These are phyloP conservation scores for Colletotrichum cereale DNA, from an alignment of 2,329 filamentous ascomycete genomes.

Conservation along the genomic window DNA sequence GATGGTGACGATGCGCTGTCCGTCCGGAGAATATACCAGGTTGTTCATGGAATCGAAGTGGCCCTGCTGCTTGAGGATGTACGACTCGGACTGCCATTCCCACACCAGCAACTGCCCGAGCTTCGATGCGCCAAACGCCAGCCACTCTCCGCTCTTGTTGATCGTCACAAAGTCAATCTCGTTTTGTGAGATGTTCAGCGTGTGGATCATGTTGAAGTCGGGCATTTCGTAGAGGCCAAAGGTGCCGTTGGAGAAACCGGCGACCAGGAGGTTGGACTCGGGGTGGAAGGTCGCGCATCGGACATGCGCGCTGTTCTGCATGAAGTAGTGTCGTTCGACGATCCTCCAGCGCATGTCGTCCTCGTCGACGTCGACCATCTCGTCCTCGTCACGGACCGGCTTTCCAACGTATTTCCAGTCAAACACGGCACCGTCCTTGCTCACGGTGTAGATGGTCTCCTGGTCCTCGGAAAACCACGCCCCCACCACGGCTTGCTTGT, in stretches of 20 bases:
- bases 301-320: constrained; percentile 88
- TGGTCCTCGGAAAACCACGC: constrained; percentile 98
- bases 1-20: constrained; percentile 91
- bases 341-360: constrained; percentile 87
- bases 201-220: constrained; percentile 95
- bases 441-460: constrained; percentile 95
- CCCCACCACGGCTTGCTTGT: constrained; percentile 89
- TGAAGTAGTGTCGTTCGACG: constrained; percentile 90
- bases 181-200: constrained; percentile 92
- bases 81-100: constrained; percentile 99
- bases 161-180: constrained; percentile 96
- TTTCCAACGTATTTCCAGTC: constrained; percentile 86
- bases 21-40: constrained; percentile 92
- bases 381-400: constrained; percentile 68
- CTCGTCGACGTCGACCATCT: constrained; percentile 70
- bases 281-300: constrained; percentile 93
- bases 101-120: constrained; percentile 96
- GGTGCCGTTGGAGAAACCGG: constrained; percentile 93
- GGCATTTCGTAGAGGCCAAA: constrained; percentile 97
- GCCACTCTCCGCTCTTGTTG: constrained; percentile 95
- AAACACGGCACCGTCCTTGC: constrained; percentile 97
- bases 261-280: constrained; percentile 90
- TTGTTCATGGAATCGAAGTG: constrained; percentile 97
- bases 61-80: constrained; percentile 97
- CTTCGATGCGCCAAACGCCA: constrained; percentile 96